phyloP scores from a whole-genome alignment of 176 grass and related monocot species.

The Pontederia crassipes region DNA sequence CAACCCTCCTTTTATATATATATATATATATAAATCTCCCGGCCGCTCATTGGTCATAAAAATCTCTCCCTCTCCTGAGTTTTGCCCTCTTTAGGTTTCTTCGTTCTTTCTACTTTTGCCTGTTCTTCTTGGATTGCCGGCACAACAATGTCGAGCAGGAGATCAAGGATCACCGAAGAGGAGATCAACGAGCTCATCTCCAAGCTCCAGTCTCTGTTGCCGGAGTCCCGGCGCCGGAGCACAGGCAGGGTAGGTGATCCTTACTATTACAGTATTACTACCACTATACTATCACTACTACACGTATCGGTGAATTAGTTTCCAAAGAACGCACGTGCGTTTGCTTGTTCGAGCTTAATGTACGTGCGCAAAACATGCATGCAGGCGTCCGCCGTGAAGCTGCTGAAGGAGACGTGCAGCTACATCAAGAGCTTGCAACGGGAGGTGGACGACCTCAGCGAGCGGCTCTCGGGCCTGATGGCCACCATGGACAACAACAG shows the following conservation, averaged over 20 bases:
- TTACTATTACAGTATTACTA: neutral
- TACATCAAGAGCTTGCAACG: conserved; percentile 17
- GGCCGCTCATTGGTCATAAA: no score
- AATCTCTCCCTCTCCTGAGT: no score
- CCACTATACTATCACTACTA: no score
- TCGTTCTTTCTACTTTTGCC: neutral
- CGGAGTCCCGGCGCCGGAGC: conserved; percentile 54
- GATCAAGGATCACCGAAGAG: conserved; percentile 67
- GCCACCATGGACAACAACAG: conserved; percentile 8
- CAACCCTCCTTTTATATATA: no score
- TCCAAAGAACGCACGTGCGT: no score
- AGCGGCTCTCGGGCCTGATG: conserved; percentile 4
- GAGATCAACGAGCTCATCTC: conserved; percentile 97
- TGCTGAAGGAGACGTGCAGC: conserved; percentile 13
- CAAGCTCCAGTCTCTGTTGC: conserved; percentile 72
- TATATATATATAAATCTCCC: no score
- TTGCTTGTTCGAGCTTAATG: no score
- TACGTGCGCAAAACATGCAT: neutral
- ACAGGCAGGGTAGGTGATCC: conserved; percentile 38
- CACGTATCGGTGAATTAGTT: no score
- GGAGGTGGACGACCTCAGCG: conserved; percentile 13
- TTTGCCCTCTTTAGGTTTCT: no score
- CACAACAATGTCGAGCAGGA: conserved; percentile 39
- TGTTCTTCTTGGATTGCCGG: neutral
- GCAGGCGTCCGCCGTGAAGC: neutral